Evolutionary conservation across 2,329 filamentous ascomycete genomes (phyloP), one percentile per base, ranked within the genome.

Genomic region (Aaosphaeria pasadenensis): DNA sequence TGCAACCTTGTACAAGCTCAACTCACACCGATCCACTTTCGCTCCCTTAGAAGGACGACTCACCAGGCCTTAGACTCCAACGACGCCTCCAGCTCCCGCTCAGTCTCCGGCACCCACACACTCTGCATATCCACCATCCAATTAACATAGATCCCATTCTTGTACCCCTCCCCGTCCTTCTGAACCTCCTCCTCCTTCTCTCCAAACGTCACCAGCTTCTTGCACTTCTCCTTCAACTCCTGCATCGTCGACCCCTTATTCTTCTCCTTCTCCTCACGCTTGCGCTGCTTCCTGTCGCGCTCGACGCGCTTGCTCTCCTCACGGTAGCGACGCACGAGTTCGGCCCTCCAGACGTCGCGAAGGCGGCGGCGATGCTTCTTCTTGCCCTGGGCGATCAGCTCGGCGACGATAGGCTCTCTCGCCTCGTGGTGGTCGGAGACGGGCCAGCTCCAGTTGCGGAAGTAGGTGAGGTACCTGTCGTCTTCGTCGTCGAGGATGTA

Each of bases 381-480:
- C 33, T 33, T 36, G 9, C 13, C 33, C 9, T 13, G 33, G 9
- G 9, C 13, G 33, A 36, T 36, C 9, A 13, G 13, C 33, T 36
- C 13, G 9, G 33, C 33, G 33, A 36, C 33, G 13, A 11, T 13
- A 3, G 33, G 33, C 9, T 36, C 33, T 36, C 9, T 36, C 33
- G 13, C 33, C 9, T 13, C 13, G 33, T 11, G 33, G 13, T 13
- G 13, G 13, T 9, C 9, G 13, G 33, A 11, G 33, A 11, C 9
- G 33, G 33, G 45, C 46, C 46, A 48, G 11, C 46, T 41, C 46
- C 46, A 48, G 9, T 24, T 9, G 13, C 28, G 32, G 42, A 48
- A 48, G 41, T 48, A 48, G 6, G 7, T 11, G 5, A 44, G 33
- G 36, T 32, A 48, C 7, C 40, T 30, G n/a, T 28, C 4, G 35